Evolutionary conservation across 176 grass and related monocot species (phyloP), one percentile per base, ranked within the genome.

Genomic region (Otatea glauca): DNA sequence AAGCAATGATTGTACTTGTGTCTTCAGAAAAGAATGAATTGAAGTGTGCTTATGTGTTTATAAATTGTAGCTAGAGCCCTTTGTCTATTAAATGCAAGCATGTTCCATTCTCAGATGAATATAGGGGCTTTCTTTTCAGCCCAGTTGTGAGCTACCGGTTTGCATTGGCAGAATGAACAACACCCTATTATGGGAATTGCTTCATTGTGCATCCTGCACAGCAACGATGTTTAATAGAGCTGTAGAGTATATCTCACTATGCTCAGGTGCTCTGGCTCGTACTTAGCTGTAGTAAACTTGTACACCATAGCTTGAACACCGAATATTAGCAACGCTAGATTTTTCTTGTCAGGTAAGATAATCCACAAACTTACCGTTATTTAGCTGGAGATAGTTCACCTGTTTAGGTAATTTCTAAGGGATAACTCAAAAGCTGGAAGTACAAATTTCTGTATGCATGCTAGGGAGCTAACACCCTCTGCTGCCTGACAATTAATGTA

Each of bases 391-490:
- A 64, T 68, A n/a, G 3, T 78, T 17, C 5, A 39, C 7, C 16
- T 34, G 21, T n/a, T 85, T 85, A 70, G 9, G 21, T 44, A 70
- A 71, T 25, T 70, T 51, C 41, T 49, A 71, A 71, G 15, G n/a
- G 42, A 47, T 15, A 15, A 47, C 50, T 29, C 55, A 49, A 65
- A 74, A 74, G 13, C 29, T 61, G 7, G 41, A 45, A 17, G 29
- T 39, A 62, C 2, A 5, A 18, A 70, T 78, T 29, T n/a, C 5
- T 39, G 27, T 7, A 63, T 72, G 34, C 32, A 42, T 50, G 17
- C 42, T 21, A 29, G 47, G 39, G 34, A 29, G 66, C n/a, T 64
- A 49, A 15, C 34, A 70, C 12, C 11, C 29, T 38, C 63, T 56
- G 21, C 6, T 24, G 34, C 12, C 12, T 68, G 13, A 2, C 5